Percentiles rank a stretch among this genome's conserved stretches.
phyloP scores from a whole-genome alignment of 192 early-diverging fungal genomes.

The Allomyces macrogynus region DNA sequence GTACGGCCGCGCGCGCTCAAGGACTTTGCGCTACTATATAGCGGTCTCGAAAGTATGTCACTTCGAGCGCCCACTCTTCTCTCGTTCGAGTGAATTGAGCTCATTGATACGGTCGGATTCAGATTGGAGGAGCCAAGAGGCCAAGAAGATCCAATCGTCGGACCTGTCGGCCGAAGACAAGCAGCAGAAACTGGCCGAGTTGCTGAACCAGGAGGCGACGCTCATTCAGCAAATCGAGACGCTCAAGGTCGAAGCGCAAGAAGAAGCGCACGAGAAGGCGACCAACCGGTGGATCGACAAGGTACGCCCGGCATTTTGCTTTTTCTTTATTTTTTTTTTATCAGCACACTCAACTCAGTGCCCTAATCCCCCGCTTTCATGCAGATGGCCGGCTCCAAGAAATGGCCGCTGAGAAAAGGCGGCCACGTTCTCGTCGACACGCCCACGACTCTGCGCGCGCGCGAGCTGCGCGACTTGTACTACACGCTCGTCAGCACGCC shows the following conservation, averaged over 20 bases:
- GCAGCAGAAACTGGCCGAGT: slow-evolving; percentile 20
- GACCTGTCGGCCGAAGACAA: slow-evolving; percentile 16
- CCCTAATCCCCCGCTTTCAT: too few species aligned
- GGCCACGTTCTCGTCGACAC: slow-evolving; percentile 22
- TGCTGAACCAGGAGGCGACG: slow-evolving; percentile 33
- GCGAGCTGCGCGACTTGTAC: slow-evolving; percentile 37
- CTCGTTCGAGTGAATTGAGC: too few species aligned
- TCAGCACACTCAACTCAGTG: too few species aligned
- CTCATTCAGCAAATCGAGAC: slow-evolving; percentile 38
- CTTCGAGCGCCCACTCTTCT: neutral
- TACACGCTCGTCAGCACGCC: slow-evolving; percentile 25
- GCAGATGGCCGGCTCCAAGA: slow-evolving; percentile 18
- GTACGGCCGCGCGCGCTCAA: slow-evolving; percentile 27
- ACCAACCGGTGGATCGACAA: slow-evolving; percentile 22
- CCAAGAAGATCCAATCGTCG: neutral
- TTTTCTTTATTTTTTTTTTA: too few species aligned
- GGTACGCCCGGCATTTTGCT: slow-evolving; percentile 7
- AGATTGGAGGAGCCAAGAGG: neutral
- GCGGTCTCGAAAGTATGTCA: slow-evolving; percentile 29
- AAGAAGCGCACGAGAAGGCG: slow-evolving; percentile 23
- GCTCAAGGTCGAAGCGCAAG: slow-evolving; percentile 27
- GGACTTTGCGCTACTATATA: slow-evolving; percentile 39
- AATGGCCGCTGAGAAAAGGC: slow-evolving; percentile 11
- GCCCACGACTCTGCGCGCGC: slow-evolving; percentile 29
- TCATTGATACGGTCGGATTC: too few species aligned